These are phyloP conservation scores for Diaporthe destruens DNA, from an alignment of 2,329 filamentous ascomycete genomes.

Conservation along the genomic window DNA sequence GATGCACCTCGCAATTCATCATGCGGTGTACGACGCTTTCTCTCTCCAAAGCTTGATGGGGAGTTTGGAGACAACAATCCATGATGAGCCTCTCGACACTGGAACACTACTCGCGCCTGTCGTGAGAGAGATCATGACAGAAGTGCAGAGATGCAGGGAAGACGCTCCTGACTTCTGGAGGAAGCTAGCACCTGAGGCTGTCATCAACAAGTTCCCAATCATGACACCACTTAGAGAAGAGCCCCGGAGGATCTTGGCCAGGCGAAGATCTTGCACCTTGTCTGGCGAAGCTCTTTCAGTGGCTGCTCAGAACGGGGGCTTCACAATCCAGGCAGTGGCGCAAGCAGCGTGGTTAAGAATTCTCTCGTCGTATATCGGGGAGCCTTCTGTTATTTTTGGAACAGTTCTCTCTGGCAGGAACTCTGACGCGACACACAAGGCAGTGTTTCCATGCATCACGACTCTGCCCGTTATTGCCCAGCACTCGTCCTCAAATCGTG, in stretches of 20 bases:
- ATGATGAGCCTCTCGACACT: conserved; percentile 45
- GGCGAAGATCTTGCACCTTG: conserved; percentile 54
- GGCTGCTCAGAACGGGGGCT: conserved; percentile 67
- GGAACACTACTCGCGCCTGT: conserved; percentile 45
- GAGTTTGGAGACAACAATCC: conserved; percentile 64
- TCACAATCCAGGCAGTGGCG: conserved; percentile 81
- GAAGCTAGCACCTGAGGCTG: conserved; percentile 61
- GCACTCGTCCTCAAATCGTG: conserved; percentile 64
- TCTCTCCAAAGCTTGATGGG: conserved; percentile 76
- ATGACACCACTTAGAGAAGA: conserved; percentile 73
- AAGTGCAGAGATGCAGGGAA: conserved; percentile 48
- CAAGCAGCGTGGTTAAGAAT: conserved; percentile 85
- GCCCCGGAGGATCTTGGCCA: conserved; percentile 49
- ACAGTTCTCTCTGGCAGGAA: conserved; percentile 83
- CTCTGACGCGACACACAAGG: conserved; percentile 67
- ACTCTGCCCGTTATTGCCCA: conserved; percentile 80
- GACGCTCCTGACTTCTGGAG: conserved; percentile 73
- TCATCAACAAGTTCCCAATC: conserved; percentile 80
- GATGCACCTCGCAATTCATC: conserved; percentile 72
- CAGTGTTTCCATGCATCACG: conserved; percentile 83
- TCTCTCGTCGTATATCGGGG: conserved; percentile 81
- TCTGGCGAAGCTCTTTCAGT: conserved; percentile 63
- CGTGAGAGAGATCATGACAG: conserved; percentile 58
- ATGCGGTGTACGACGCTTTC: conserved; percentile 87
- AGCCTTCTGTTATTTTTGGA: conserved; percentile 81